Conservation (phyloP, 1,284 basidiomycete species). For the Irpex rosettiformis region DNA sequence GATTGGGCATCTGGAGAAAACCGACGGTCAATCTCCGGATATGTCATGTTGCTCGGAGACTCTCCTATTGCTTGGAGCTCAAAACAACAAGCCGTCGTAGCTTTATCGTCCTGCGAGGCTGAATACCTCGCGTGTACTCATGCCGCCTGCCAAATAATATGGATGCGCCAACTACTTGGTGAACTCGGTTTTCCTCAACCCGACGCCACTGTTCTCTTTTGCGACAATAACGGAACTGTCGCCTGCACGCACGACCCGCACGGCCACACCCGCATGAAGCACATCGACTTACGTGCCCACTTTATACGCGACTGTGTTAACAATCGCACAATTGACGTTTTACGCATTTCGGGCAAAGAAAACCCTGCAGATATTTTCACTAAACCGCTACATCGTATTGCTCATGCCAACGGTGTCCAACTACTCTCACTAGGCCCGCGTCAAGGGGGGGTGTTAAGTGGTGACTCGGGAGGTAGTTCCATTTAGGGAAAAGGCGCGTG, state of each 20-base stretch:
- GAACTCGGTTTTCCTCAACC: constrained; percentile 22
- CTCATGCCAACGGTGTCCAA: background rate
- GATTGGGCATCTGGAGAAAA: constrained; percentile 25
- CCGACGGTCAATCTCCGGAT: constrained; percentile 25
- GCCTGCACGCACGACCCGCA: constrained; percentile 29
- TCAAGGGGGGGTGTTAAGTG: background rate
- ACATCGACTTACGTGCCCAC: constrained; percentile 34
- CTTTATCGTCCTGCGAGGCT: constrained; percentile 39
- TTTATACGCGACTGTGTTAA: constrained; percentile 32
- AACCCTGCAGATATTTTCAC: constrained; percentile 31
- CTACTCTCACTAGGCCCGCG: background rate
- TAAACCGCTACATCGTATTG: constrained; percentile 18
- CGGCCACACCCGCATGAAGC: constrained; percentile 31
- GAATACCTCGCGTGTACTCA: constrained; percentile 37
- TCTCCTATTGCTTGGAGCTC: constrained; percentile 34
- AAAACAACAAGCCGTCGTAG: constrained; percentile 33
- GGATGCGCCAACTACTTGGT: constrained; percentile 32
- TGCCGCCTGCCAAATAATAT: constrained; percentile 25
- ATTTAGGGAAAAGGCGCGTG: background rate
- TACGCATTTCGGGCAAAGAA: constrained; percentile 18
- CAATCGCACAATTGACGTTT: constrained; percentile 13
- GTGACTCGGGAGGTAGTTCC: background rate
- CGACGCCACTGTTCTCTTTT: constrained; percentile 17
- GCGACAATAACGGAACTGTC: constrained; percentile 32
- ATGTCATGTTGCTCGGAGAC: constrained; percentile 17